Evolutionary conservation across 306 rosid genomes (phyloP).

Genomic region (Elaeagnus macrophylla): DNA sequence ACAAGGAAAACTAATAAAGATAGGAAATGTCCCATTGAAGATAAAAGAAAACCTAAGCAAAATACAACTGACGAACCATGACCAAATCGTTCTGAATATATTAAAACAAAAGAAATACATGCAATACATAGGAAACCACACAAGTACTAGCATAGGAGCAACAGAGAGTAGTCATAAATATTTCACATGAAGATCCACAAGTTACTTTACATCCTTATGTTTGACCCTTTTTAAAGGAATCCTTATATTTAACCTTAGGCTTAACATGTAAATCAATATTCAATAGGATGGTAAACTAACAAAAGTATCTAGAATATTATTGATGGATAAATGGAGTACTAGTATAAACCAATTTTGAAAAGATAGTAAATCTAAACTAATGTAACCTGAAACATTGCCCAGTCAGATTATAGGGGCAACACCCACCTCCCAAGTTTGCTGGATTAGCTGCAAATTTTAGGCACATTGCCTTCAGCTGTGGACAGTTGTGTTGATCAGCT

Average conservation of each 20-base stretch:
- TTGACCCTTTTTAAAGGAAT: too few relatives aligned
- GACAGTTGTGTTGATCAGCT: slow-evolving; percentile 73
- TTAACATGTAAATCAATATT: too few relatives aligned
- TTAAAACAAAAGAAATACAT: background rate
- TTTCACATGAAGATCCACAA: background rate
- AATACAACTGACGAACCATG: too few relatives aligned
- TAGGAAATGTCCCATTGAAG: too few relatives aligned
- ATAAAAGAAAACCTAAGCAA: too few relatives aligned
- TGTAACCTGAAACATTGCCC: slow-evolving; percentile 23
- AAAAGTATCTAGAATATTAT: background rate
- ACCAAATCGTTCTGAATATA: background rate
- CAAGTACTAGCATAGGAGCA: background rate
- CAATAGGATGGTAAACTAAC: background rate
- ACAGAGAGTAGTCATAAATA: background rate
- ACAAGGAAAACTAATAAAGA: too few relatives aligned
- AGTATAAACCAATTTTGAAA: slow-evolving; percentile 1
- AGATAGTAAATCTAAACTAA: slow-evolving; percentile 12
- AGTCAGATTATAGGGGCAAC: slow-evolving; percentile 23
- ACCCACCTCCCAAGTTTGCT: slow-evolving; percentile 69
- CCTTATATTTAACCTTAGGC: too few relatives aligned
- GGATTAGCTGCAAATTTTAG: slow-evolving; percentile 64
- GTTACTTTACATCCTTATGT: too few relatives aligned
- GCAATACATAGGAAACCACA: background rate
- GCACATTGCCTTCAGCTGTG: slow-evolving; percentile 65
- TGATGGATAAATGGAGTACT: background rate